Percentiles rank a stretch among this genome's conserved stretches.
These are phyloP conservation scores for Triticum turgidum DNA, from an alignment of 176 grass and related monocot genomes.

Conservation along the genomic window DNA sequence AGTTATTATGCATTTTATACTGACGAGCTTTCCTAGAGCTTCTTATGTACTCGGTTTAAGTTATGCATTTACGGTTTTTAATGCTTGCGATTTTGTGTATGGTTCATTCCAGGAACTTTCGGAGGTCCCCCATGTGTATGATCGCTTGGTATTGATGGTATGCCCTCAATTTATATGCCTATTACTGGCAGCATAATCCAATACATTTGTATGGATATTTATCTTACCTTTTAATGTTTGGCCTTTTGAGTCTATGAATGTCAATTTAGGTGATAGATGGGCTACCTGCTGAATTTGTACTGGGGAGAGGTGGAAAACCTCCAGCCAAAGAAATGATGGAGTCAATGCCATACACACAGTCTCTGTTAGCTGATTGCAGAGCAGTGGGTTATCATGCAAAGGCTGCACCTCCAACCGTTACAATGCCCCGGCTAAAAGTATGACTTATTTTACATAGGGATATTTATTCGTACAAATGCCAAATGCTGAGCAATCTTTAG, in stretches of 20 bases:
- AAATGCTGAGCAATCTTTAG: not conserved
- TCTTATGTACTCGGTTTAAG: not conserved
- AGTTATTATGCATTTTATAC: not conserved
- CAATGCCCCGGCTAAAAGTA: constrained; percentile 95
- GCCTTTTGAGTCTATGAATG: constrained; percentile 42
- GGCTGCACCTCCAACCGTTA: constrained; percentile 95
- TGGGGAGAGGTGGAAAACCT: constrained; percentile 64
- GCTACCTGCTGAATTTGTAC: constrained; percentile 86
- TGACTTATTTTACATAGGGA: not conserved
- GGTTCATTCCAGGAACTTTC: constrained; percentile 57
- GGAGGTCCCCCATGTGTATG: constrained; percentile 58
- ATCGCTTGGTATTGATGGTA: constrained; percentile 94
- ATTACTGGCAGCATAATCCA: constrained; percentile 9
- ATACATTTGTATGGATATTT: not conserved
- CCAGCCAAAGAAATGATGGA: constrained; percentile 65
- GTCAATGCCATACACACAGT: constrained; percentile 84
- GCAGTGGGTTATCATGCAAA: constrained; percentile 86
- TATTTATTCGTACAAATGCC: not conserved
- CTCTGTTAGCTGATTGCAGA: constrained; percentile 62
- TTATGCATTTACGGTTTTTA: not conserved
- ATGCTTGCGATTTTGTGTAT: constrained; percentile 3
- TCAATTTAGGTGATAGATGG: constrained; percentile 94
- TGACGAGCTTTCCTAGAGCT: not conserved
- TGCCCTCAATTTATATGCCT: constrained; percentile 22
- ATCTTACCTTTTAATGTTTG: constrained; percentile 1